Evolutionary conservation across 306 rosid genomes (phyloP).

Genomic region (Vigna mungo): DNA sequence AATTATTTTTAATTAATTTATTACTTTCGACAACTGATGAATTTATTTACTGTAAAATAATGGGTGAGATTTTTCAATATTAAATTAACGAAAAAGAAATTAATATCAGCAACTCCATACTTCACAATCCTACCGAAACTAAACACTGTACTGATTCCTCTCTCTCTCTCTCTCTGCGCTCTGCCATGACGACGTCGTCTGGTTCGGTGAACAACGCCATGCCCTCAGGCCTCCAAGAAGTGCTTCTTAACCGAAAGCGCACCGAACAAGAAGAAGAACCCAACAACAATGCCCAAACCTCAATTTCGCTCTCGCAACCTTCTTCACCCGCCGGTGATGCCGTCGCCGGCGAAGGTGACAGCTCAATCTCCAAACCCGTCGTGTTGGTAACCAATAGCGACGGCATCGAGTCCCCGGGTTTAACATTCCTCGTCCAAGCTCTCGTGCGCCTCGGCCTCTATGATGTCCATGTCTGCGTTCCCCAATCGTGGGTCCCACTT

Average conservation of each 20-base stretch:
- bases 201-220: conserved; percentile 26
- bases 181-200: conserved; percentile 21
- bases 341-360: neutral
- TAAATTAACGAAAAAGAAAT: too few relatives aligned
- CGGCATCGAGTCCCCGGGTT: conserved; percentile 75
- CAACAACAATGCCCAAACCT: neutral
- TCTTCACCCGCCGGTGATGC: conserved; percentile 57
- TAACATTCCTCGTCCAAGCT: conserved; percentile 67
- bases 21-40: too few relatives aligned
- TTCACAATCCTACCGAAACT: neutral
- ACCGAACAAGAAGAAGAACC: conserved; percentile 27
- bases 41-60: too few relatives aligned
- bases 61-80: too few relatives aligned
- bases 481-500: conserved; percentile 58
- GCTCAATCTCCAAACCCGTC: conserved; percentile 55
- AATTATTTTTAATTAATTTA: too few relatives aligned
- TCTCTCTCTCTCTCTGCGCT: neutral
- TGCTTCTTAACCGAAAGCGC: conserved; percentile 54
- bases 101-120: too few relatives aligned
- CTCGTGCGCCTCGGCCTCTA: conserved; percentile 64
- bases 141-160: neutral
- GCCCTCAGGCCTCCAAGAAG: conserved; percentile 72
- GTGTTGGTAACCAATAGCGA: conserved; percentile 68
- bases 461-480: conserved; percentile 89
- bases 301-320: conserved; percentile 31